Conservation (phyloP, 495 filamentous ascomycete genomes). For the Talaromyces trachyspermus region DNA sequence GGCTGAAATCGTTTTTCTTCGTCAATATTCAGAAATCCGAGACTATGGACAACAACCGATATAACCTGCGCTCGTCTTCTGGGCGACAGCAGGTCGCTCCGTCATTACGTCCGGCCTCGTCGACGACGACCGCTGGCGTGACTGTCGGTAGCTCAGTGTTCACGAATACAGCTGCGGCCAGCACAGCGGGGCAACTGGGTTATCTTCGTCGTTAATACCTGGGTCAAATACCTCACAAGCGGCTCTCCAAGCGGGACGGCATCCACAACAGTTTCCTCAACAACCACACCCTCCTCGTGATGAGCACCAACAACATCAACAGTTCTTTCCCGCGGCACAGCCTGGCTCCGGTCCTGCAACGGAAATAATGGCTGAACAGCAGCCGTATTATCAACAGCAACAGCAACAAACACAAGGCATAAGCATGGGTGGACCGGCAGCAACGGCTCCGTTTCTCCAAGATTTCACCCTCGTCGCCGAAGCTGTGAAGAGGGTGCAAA, state of each 20-base stretch:
- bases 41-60: slow-evolving; percentile 5
- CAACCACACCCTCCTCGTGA: too few species aligned
- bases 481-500: slow-evolving; percentile 86
- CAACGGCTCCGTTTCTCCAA: slow-evolving; percentile 56
- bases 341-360: too few species aligned
- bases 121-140: background rate
- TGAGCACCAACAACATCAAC: too few species aligned
- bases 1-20: background rate
- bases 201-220: too few species aligned
- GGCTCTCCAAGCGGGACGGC: too few species aligned
- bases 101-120: slow-evolving; percentile 1
- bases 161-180: slow-evolving; percentile 12
- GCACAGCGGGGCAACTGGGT: background rate
- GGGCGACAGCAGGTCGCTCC: slow-evolving; percentile 2
- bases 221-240: too few species aligned
- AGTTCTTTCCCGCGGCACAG: too few species aligned
- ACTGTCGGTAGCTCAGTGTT: background rate
- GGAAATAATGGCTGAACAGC: too few species aligned
- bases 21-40: background rate
- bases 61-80: slow-evolving; percentile 6
- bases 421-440: slow-evolving; percentile 39
- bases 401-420: slow-evolving; percentile 17
- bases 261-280: too few species aligned
- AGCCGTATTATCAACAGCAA: background rate
- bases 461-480: slow-evolving; percentile 89